Conservation (phyloP, 2,329 filamentous ascomycete species). For the Botryotinia narcissicola region DNA sequence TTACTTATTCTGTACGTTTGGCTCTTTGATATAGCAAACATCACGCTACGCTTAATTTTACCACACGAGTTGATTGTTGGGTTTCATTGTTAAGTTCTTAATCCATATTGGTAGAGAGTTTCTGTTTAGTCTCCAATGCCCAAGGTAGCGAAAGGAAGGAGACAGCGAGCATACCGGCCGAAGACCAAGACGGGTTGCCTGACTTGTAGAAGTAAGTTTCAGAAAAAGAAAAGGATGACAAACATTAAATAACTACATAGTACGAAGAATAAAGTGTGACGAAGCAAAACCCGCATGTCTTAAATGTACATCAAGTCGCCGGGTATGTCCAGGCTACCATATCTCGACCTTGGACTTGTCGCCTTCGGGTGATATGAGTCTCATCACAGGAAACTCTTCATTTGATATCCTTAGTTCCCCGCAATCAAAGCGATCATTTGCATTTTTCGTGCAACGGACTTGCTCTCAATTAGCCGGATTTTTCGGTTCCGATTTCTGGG, state of each 20-base stretch:
- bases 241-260: background rate
- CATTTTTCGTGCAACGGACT: conserved; percentile 57
- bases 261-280: conserved; percentile 33
- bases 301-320: conserved; percentile 28
- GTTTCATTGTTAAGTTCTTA: background rate
- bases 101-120: background rate
- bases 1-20: background rate
- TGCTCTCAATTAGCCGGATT: conserved; percentile 61
- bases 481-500: conserved; percentile 64
- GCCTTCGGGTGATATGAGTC: background rate
- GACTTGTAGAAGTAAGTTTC: conserved; percentile 42
- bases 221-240: background rate
- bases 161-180: background rate
- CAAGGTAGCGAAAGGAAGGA: background rate
- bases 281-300: conserved; percentile 29
- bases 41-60: background rate
- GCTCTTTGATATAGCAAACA: background rate
- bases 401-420: conserved; percentile 20
- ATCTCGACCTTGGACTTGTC: background rate
- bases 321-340: conserved; percentile 32
- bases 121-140: background rate
- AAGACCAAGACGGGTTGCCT: conserved; percentile 37
- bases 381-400: conserved; percentile 15
- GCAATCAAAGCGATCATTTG: conserved; percentile 46
- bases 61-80: background rate